Base-by-base conservation (phyloP, 2,329 filamentous ascomycete genomes). In the Scopulariopsis brevicaulis region DNA sequence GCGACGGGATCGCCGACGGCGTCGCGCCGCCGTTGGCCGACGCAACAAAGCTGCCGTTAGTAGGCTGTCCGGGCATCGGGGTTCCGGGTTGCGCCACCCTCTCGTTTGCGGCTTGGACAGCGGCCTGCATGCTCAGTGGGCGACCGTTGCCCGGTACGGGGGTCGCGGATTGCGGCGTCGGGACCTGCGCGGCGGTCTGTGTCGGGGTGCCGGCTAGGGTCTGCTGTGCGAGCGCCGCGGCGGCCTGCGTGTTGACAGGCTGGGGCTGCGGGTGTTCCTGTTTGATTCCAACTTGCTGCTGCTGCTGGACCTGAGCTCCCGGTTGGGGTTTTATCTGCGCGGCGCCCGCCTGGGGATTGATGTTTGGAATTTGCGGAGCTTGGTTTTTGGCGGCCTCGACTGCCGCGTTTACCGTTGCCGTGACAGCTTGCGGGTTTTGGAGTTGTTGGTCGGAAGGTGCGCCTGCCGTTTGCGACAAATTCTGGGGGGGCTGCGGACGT, bases 71-170 rank as follows among this genome's bases (percentile, higher is more conserved):
- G 60, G 63, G 20, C 61, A 40, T 60, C 59, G 65, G 54, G 68
- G 70, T 12, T 55, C 59, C 32, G 56, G 57, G 58, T 53, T 61
- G 61, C 37, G 32, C 65, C 24, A 72, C 68, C 61, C 70, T 64
- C 66, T 74, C 74, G 61, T 75, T 78, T n/a, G 75, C 76, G 32
- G 76, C 68, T 57, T 69, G 74, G 62, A 80, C 72, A n/a, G 76
- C 78, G 51, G 73, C 77, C 18, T 76, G 75, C 64, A 80, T 77
- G 32, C 72, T 77, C 34, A 79, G 70, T 2, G 78, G 71, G 18
- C 72, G 70, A 1, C 74, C 69, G 53, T 70, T 65, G 11, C 68
- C 69, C 11, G 68, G 72, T 51, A 69, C 69, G 10, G 73, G 69
- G 1, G 71, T 72, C 3, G 72, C 71, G 1, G 70, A 67, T 59